phyloP scores from a whole-genome alignment of 805 yeast species.

The Saturnispora sanitii region DNA sequence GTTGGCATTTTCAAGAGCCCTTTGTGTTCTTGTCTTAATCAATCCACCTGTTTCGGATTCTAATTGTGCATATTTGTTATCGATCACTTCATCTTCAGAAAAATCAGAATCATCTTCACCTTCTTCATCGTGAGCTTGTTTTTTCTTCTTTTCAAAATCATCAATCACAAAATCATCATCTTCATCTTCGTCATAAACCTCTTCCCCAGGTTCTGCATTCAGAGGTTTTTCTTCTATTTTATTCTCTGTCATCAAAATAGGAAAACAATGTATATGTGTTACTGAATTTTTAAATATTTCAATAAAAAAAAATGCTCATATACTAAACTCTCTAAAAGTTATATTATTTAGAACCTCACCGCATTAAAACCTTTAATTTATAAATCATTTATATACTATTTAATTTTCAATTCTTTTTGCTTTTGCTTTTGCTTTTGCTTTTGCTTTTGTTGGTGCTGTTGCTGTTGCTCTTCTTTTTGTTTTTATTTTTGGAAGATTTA shows the following conservation, averaged over 20 bases:
- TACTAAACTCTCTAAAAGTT: too few relatives aligned
- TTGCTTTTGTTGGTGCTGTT: too few relatives aligned
- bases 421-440: neutral
- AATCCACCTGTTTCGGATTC: slow-evolving; percentile 13
- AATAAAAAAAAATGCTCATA: too few relatives aligned
- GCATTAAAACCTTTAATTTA: too few relatives aligned
- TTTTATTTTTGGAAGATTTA: slow-evolving; percentile 1
- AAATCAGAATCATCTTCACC: slow-evolving; percentile 4
- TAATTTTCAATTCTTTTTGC: too few relatives aligned
- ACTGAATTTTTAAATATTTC: too few relatives aligned
- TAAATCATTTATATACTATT: too few relatives aligned
- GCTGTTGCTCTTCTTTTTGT: slow-evolving; percentile 1
- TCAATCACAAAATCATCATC: slow-evolving; percentile 8
- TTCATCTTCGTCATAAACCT: slow-evolving; percentile 6
- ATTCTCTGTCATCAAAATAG: too few relatives aligned
- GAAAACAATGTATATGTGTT: too few relatives aligned
- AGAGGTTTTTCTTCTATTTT: too few relatives aligned
- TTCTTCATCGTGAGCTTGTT: too few relatives aligned
- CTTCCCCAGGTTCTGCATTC: neutral
- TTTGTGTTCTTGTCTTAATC: slow-evolving; percentile 14
- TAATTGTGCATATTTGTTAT: slow-evolving; percentile 1
- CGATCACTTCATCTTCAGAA: neutral
- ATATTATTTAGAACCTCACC: too few relatives aligned
- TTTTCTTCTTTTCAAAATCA: neutral
- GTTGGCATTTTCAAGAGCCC: slow-evolving; percentile 7